Evolutionary conservation across 202 grass and related monocot genomes (phyloP).

Genomic region (Musa balbisiana): DNA sequence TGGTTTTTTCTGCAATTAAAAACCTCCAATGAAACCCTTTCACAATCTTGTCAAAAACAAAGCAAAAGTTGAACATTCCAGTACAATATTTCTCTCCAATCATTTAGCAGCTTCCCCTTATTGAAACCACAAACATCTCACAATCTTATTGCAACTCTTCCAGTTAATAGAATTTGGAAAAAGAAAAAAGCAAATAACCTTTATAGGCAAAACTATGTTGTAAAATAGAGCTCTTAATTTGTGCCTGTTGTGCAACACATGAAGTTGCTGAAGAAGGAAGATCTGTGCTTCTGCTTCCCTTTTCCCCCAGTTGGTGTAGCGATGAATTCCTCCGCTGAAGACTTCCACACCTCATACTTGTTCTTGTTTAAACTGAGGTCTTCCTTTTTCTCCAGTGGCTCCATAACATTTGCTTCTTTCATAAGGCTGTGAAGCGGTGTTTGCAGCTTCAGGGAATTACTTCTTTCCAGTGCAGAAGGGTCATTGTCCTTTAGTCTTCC

Average conservation of each 20-base stretch:
- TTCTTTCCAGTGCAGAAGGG: neutral
- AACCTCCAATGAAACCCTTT: no score
- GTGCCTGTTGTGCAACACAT: constrained; percentile 5
- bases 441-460: neutral
- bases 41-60: neutral
- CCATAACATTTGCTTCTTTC: neutral
- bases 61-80: no score
- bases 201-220: neutral
- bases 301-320: neutral
- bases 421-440: constrained; percentile 2
- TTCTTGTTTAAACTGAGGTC: neutral
- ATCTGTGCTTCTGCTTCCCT: constrained; percentile 6
- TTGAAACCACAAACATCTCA: neutral
- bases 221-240: neutral
- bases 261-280: constrained; percentile 12
- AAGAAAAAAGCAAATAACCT: neutral
- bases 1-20: no score
- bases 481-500: neutral
- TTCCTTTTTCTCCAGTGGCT: constrained; percentile 4
- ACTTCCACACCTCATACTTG: neutral
- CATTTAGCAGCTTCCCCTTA: no score
- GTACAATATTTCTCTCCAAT: neutral
- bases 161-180: neutral
- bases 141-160: neutral
- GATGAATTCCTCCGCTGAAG: neutral